Conservation (phyloP, 177 flowering plant genomes). For the Vitis hybrid region DNA sequence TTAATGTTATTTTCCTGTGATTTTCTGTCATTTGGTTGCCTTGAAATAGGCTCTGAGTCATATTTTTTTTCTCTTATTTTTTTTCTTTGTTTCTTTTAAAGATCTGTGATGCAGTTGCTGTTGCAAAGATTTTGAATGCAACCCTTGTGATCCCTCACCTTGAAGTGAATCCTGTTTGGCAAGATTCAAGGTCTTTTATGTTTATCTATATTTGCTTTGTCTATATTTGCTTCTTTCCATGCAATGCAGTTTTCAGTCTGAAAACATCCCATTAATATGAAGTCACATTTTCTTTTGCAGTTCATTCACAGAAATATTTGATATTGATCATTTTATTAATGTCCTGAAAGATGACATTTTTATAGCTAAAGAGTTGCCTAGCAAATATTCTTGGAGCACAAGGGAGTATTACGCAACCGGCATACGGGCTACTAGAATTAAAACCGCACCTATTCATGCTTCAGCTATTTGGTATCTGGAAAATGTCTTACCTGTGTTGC, state of each 20-base stretch:
- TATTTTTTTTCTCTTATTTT: not conserved
- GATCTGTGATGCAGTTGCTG: constrained; percentile 99
- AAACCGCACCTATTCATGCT: constrained; percentile 94
- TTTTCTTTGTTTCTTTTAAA: constrained; percentile 14
- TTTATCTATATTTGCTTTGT: constrained; percentile 1
- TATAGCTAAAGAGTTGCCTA: constrained; percentile 76
- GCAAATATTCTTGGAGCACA: constrained; percentile 88
- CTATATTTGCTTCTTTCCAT: not conserved
- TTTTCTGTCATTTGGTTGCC: not conserved
- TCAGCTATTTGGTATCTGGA: constrained; percentile 91
- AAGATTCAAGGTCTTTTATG: constrained; percentile 76
- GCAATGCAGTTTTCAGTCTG: not conserved
- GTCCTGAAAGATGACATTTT: constrained; percentile 71
- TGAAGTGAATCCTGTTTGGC: constrained; percentile 96
- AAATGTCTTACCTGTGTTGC: constrained; percentile 79
- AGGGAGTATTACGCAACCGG: constrained; percentile 94
- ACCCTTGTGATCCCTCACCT: constrained; percentile 89
- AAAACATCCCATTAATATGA: not conserved
- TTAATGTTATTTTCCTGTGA: not conserved
- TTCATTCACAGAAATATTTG: constrained; percentile 85
- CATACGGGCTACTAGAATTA: constrained; percentile 85
- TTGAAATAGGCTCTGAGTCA: not conserved
- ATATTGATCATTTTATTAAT: constrained; percentile 86
- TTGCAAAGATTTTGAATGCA: constrained; percentile 93
- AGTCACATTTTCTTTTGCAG: constrained; percentile 48